Evolutionary conservation across 169 alveolate genomes (phyloP).

Genomic region (Amoebophrya sp.): DNA sequence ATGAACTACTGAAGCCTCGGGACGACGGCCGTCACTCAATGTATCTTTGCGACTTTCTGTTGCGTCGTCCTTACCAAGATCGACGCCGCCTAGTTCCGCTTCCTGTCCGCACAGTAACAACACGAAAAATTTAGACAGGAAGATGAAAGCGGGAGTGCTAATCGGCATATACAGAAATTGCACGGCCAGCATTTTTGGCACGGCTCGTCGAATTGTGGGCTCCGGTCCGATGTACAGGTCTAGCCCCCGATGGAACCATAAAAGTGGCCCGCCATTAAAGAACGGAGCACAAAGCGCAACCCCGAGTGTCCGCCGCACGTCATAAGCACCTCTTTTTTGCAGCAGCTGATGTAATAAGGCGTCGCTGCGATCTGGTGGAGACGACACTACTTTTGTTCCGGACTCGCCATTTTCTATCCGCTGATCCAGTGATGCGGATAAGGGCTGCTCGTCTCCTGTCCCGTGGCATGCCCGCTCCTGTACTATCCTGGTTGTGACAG

Average conservation of each 20-base stretch:
- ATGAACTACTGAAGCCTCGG: too few relatives aligned
- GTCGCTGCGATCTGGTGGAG: too few relatives aligned
- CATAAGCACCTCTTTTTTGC: not conserved
- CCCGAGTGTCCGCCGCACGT: constrained; percentile 4
- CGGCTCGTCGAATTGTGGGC: not conserved
- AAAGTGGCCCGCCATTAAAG: constrained; percentile 18
- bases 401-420: too few relatives aligned
- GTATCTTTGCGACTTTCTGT: too few relatives aligned
- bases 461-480: not conserved
- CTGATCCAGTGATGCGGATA: too few relatives aligned
- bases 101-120: not conserved
- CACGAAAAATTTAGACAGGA: constrained; percentile 11
- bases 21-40: too few relatives aligned
- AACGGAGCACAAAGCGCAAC: constrained; percentile 27
- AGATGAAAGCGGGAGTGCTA: constrained; percentile 17
- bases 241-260: constrained; percentile 4
- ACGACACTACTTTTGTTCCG: too few relatives aligned
- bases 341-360: too few relatives aligned
- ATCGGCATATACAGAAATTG: constrained; percentile 32
- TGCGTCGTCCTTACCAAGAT: not conserved
- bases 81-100: not conserved
- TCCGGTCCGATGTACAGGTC: constrained; percentile 27
- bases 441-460: too few relatives aligned
- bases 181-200: constrained; percentile 27
- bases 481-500: not conserved